These are phyloP conservation scores for Coniochaeta sp. DNA, from an alignment of 2,329 filamentous ascomycete species.

Conservation along the genomic window DNA sequence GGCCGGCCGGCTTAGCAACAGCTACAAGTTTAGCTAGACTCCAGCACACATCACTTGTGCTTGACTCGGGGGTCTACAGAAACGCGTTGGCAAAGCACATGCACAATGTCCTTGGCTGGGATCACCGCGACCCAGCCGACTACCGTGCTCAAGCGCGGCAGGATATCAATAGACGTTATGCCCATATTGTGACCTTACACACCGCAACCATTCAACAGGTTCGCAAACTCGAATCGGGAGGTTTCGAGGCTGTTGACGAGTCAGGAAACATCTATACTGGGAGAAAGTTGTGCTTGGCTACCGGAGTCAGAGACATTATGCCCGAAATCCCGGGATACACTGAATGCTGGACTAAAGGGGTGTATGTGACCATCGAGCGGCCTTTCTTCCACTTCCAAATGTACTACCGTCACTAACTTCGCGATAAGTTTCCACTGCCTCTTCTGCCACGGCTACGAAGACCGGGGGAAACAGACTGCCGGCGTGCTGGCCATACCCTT, in stretches of 20 bases:
- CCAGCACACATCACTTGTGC: constrained; percentile 35
- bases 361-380: constrained; percentile 27
- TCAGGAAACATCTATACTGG: constrained; percentile 35
- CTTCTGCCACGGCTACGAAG: constrained; percentile 53
- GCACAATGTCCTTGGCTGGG: constrained; percentile 35
- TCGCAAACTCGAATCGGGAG: not conserved
- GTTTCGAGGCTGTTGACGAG: constrained; percentile 31
- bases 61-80: constrained; percentile 43
- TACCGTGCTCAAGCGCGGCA: constrained; percentile 25
- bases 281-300: constrained; percentile 47
- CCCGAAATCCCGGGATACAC: constrained; percentile 44
- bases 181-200: constrained; percentile 21
- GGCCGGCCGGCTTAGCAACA: constrained; percentile 41
- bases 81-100: constrained; percentile 39
- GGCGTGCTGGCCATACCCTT: constrained; percentile 37
- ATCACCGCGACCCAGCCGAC: constrained; percentile 25
- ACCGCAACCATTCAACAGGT: constrained; percentile 17
- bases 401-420: not conserved
- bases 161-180: constrained; percentile 26
- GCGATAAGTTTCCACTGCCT: constrained; percentile 45
- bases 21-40: constrained; percentile 41
- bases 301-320: constrained; percentile 41
- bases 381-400: not conserved
- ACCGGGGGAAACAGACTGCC: constrained; percentile 35
- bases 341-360: constrained; percentile 44